Evolutionary conservation across 2,329 filamentous ascomycete genomes (phyloP).

Genomic region (Dryadomyces sulphureus): DNA sequence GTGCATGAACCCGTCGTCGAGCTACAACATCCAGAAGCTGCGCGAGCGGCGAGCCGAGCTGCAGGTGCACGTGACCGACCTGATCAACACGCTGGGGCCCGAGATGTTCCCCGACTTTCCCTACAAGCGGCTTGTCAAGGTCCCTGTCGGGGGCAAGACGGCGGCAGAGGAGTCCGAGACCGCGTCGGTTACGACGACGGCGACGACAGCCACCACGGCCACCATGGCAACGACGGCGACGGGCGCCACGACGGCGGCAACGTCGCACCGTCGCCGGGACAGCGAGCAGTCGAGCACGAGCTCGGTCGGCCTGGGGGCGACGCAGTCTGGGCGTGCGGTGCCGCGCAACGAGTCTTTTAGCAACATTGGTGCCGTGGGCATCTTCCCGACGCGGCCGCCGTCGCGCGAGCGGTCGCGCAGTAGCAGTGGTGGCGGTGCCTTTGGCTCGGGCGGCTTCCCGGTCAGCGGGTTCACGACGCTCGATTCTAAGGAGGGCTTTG

Average conservation of each 20-base stretch:
- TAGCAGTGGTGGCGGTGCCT: constrained; percentile 49
- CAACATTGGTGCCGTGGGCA: constrained; percentile 72
- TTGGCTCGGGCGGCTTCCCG: constrained; percentile 46
- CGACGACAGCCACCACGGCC: background rate
- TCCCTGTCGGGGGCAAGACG: constrained; percentile 27
- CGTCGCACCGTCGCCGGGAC: constrained; percentile 16
- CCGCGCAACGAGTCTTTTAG: constrained; percentile 89
- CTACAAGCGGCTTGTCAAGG: constrained; percentile 51
- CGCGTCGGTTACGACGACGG: background rate
- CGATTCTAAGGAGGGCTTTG: constrained; percentile 55
- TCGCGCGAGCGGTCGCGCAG: constrained; percentile 53
- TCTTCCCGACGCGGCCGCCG: constrained; percentile 81
- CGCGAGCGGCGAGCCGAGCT: constrained; percentile 58
- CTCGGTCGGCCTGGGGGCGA: constrained; percentile 30
- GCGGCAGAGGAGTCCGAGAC: constrained; percentile 2
- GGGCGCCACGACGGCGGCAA: too few species aligned
- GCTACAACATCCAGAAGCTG: constrained; percentile 70
- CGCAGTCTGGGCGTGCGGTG: constrained; percentile 35
- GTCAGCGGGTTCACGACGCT: constrained; percentile 55
- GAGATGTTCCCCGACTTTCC: constrained; percentile 98
- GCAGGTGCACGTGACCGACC: constrained; percentile 67
- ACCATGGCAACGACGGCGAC: background rate
- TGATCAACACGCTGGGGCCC: constrained; percentile 90
- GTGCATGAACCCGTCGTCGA: constrained; percentile 70
- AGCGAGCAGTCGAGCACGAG: constrained; percentile 30